phyloP scores from a whole-genome alignment of 768 basidiomycete species.

The Suillus brevipes region DNA sequence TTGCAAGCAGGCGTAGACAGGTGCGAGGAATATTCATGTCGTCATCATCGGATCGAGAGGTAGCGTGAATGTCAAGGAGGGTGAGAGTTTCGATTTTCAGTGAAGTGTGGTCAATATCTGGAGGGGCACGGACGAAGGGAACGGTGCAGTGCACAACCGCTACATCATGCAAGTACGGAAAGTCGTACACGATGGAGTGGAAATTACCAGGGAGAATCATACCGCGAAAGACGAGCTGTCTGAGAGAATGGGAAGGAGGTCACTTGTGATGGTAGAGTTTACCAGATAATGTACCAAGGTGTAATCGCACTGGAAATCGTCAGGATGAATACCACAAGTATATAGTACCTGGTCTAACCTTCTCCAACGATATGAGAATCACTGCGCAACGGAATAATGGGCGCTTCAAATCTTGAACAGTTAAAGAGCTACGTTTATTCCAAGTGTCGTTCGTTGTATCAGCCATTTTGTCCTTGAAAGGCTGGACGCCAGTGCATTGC shows the following conservation, averaged over 20 bases:
- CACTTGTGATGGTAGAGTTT: slow-evolving; percentile 74
- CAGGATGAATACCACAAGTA: background rate
- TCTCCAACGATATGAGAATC: slow-evolving; percentile 65
- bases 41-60: slow-evolving; percentile 14
- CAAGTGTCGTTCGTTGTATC: slow-evolving; percentile 67
- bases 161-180: slow-evolving; percentile 39
- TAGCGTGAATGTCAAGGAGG: slow-evolving; percentile 35
- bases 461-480: slow-evolving; percentile 67
- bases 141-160: slow-evolving; percentile 41
- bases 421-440: slow-evolving; percentile 69
- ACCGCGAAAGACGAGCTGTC: slow-evolving; percentile 36
- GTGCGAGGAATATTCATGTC: slow-evolving; percentile 4
- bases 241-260: too few species aligned
- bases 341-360: slow-evolving; percentile 39
- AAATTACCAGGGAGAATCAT: slow-evolving; percentile 39
- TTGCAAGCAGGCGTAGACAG: slow-evolving; percentile 34
- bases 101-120: slow-evolving; percentile 27
- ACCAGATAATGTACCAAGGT: slow-evolving; percentile 88
- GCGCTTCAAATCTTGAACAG: slow-evolving; percentile 80
- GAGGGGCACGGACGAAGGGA: slow-evolving; percentile 24
- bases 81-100: slow-evolving; percentile 46
- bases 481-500: slow-evolving; percentile 59
- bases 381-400: slow-evolving; percentile 87
- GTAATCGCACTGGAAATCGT: slow-evolving; percentile 65
- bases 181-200: slow-evolving; percentile 36